Evolutionary conservation across 2,329 filamentous ascomycete species (phyloP), one percentile per base, ranked within the genome.

Genomic region (Fusarium phyllophilum): DNA sequence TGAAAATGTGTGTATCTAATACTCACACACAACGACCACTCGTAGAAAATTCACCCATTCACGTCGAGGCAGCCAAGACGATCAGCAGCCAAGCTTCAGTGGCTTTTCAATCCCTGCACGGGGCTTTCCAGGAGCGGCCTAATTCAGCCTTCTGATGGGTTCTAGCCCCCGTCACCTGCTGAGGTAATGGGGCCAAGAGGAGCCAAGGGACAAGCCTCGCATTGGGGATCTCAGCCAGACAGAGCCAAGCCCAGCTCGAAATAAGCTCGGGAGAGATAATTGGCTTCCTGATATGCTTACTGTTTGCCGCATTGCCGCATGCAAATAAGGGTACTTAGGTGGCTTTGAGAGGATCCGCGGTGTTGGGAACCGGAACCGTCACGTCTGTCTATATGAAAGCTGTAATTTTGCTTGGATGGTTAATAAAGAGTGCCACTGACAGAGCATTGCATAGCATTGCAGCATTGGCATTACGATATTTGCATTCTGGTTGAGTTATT

Each of bases 51-150:
- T 64, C 46, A 52, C 48, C 39, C 61, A 66, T 59, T 59, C 69
- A 60, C 57, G 33, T 54, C 44, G 31, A 34, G n/a, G 22, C 61
- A 67, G 64, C 55, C 46, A 59, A 74, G 60, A 68, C 39, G 70
- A 73, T 73, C 71, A 73, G 51, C 70, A 68, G 71, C 71, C 70
- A 74, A 74, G 70, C 70, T 73, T 74, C 57, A 58, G 64, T 72
- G 67, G 56, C 61, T 71, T 56, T 44, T 18, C 22, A 29, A 62
- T 39, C 70, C 70, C 61, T 73, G 70, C 39, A 60, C 66, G 70
- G 66, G 46, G 66, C 26, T 65, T 73, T 70, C 70, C 60, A 70
- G 60, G 70, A 65, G 58, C 56, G 54, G 66, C 60, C 42, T 70
- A 72, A 63, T 41, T 56, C 57, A 67, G 57, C 62, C 56, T 52